Evolutionary conservation across 495 filamentous ascomycete genomes (phyloP).

Genomic region (Aspergillus wentii): DNA sequence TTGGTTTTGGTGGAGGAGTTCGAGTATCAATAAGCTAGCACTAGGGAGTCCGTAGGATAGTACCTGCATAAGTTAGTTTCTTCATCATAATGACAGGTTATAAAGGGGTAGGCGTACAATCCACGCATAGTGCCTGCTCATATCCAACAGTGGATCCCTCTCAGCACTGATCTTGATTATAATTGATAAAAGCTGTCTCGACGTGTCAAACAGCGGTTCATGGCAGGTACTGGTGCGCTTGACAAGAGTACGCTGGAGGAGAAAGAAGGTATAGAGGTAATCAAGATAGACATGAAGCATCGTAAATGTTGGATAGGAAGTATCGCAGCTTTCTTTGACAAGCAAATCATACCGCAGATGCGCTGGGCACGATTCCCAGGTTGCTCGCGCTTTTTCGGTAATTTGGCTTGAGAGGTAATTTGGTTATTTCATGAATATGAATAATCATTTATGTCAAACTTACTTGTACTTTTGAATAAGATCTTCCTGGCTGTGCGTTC

Average conservation of each 20-base stretch:
- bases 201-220: conserved; percentile 46
- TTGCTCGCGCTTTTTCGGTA: conserved; percentile 22
- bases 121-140: conserved; percentile 51
- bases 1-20: conserved; percentile 55
- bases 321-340: conserved; percentile 23
- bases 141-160: conserved; percentile 42
- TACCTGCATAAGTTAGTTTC: conserved; percentile 24
- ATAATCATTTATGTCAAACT: no score
- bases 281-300: conserved; percentile 42
- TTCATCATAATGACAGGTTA: neutral
- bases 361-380: conserved; percentile 28
- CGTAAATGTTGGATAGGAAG: conserved; percentile 17
- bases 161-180: conserved; percentile 43
- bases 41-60: conserved; percentile 52
- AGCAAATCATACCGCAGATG: conserved; percentile 31
- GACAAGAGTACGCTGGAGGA: conserved; percentile 52
- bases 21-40: conserved; percentile 56
- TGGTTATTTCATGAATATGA: no score
- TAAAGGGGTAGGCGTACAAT: conserved; percentile 37
- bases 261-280: conserved; percentile 53
- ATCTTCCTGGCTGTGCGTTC: conserved; percentile 31
- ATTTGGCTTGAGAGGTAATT: no score
- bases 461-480: conserved; percentile 44
- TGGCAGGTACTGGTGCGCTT: conserved; percentile 46
- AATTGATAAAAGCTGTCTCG: conserved; percentile 45